Evolutionary conservation across 75 land plant species (phyloP).

Genomic region (Pseudotsuga menziesii): DNA sequence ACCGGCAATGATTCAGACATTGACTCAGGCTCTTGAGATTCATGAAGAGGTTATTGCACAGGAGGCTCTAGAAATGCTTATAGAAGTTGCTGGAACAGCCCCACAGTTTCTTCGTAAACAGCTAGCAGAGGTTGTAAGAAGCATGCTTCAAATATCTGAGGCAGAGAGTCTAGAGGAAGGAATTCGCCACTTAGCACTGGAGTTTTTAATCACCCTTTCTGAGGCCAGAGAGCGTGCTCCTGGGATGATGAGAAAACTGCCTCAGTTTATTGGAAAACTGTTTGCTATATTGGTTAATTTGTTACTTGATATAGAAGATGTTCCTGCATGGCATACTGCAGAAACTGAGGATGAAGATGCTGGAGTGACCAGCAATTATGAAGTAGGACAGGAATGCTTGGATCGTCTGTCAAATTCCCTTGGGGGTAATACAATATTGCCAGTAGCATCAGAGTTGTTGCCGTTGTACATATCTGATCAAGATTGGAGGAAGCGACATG

Average conservation of each 20-base stretch:
- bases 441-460: conserved; percentile 25
- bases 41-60: conserved; percentile 27
- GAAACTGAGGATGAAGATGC: conserved; percentile 30
- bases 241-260: conserved; percentile 31
- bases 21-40: conserved; percentile 17
- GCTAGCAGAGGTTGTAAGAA: conserved; percentile 24
- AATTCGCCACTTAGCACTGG: conserved; percentile 23
- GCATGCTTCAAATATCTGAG: conserved; percentile 29
- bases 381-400: conserved; percentile 27
- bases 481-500: conserved; percentile 31
- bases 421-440: conserved; percentile 25
- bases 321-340: conserved; percentile 25
- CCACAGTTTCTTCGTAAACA: conserved; percentile 26
- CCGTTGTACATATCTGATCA: conserved; percentile 24
- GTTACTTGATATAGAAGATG: conserved; percentile 21
- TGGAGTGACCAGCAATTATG: conserved; percentile 30
- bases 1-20: conserved; percentile 29
- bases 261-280: conserved; percentile 23
- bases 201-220: conserved; percentile 25
- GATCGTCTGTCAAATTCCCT: conserved; percentile 27
- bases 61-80: conserved; percentile 35
- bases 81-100: conserved; percentile 26
- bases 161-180: conserved; percentile 27
- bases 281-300: conserved; percentile 25
- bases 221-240: conserved; percentile 34